These are phyloP conservation scores for Diaporthe sp. DNA, from an alignment of 2,329 filamentous ascomycete species.

Conservation along the genomic window DNA sequence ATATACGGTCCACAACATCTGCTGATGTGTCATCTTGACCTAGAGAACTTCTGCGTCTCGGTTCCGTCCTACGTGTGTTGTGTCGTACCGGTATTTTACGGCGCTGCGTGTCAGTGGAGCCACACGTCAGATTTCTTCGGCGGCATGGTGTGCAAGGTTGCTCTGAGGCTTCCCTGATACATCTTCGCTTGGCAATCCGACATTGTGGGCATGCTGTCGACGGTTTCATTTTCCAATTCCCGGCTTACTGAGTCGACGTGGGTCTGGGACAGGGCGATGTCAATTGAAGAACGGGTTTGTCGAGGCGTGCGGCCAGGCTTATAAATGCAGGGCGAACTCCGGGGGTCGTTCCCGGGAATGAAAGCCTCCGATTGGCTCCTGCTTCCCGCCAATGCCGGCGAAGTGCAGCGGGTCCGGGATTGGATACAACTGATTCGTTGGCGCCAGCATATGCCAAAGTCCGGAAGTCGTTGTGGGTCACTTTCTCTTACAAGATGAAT, in stretches of 20 bases:
- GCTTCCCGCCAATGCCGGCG: not conserved
- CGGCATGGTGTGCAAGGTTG: not conserved
- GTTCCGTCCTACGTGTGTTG: not conserved
- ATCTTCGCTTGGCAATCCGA: not conserved
- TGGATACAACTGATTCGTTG: not conserved
- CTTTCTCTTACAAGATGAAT: no score
- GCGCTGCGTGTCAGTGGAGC: not conserved
- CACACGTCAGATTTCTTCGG: not conserved
- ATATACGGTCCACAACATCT: not conserved
- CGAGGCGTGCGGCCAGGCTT: not conserved
- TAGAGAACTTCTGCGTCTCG: not conserved
- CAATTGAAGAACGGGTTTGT: not conserved
- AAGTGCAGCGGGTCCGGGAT: not conserved
- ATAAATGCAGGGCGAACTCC: not conserved
- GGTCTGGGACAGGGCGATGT: not conserved
- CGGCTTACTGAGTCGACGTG: not conserved
- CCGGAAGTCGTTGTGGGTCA: not conserved
- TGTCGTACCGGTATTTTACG: not conserved
- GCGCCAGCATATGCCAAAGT: not conserved
- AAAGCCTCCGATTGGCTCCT: not conserved
- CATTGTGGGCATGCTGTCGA: constrained; percentile 2
- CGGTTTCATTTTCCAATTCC: not conserved
- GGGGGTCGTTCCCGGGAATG: not conserved
- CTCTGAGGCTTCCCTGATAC: not conserved
- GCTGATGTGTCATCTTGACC: not conserved